Conservation (phyloP, 805 yeast genomes). For the Hermanozyma aechmeae region DNA sequence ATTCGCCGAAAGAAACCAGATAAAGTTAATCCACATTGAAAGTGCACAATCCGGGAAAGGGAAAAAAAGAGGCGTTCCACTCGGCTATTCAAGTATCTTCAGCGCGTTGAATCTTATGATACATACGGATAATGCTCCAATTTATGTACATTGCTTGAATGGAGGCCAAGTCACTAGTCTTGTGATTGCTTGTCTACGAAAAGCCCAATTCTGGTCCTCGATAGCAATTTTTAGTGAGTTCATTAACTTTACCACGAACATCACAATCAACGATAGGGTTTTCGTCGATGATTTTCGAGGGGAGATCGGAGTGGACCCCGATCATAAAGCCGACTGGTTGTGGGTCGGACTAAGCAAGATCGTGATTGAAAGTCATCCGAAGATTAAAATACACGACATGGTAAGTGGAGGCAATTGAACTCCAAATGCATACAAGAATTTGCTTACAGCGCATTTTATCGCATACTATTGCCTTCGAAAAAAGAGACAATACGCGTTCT, state of each 20-base stretch:
- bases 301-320: slow-evolving; percentile 40
- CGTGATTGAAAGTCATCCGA: slow-evolving; percentile 50
- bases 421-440: too few relatives aligned
- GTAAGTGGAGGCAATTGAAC: too few relatives aligned
- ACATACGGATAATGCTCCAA: slow-evolving; percentile 53
- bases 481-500: slow-evolving; percentile 78
- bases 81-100: slow-evolving; percentile 54
- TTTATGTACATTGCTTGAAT: slow-evolving; percentile 78
- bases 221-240: slow-evolving; percentile 85
- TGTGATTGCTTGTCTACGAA: slow-evolving; percentile 78
- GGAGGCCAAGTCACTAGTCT: slow-evolving; percentile 85
- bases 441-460: not conserved
- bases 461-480: slow-evolving; percentile 39
- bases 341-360: slow-evolving; percentile 58
- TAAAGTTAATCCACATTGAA: slow-evolving; percentile 59
- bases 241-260: slow-evolving; percentile 62
- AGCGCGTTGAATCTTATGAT: slow-evolving; percentile 54
- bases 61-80: slow-evolving; percentile 76
- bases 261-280: slow-evolving; percentile 72
- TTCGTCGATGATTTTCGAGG: slow-evolving; percentile 78
- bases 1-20: slow-evolving; percentile 46
- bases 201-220: slow-evolving; percentile 78
- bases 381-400: slow-evolving; percentile 32
- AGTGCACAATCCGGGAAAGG: slow-evolving; percentile 64
- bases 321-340: slow-evolving; percentile 48